Evolutionary conservation across 176 grass and related monocot species (phyloP), one percentile per base, ranked within the genome.

Genomic region (Oryza coarctata): DNA sequence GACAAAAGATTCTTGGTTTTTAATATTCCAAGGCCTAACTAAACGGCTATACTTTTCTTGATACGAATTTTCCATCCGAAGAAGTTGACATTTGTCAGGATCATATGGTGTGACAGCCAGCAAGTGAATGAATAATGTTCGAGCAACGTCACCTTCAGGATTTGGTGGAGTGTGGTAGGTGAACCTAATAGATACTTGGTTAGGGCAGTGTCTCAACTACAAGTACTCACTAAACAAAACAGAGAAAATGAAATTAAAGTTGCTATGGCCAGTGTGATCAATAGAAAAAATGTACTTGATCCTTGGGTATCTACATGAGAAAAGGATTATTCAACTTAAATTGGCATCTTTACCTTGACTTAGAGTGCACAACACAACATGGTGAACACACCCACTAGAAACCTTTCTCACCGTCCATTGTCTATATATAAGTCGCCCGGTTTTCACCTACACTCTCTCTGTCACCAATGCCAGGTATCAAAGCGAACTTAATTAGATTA

Each of bases 151-250:
- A 4, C 65, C 31, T 69, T 80, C 87, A 63, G 2, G 11, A 25
- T 69, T 80, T 70, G 87, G 81, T 84, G 76, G 44, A 45, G 32
- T 11, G 29, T 30, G 32, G 76, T 68, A 45, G 80, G 81, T 84
- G 81, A 68, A 47, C 75, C 57, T 14, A 27, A 66, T 58, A 43
- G 83, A 30, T 75, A 70, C 62, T 39, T 38, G 27, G 61, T 17
- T 17, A 83, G 8, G 4, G n/a, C 25, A 60, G 7, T 60, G 55
- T 25, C 22, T 25, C 52, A 57, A 57, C 58, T 68, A 66, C 25
- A 25, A 6, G 44, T 50, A 50, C 22, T n/a, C 20, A 84, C 35
- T 2, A 12, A 12, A 74, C 8, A 80, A 6, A 45, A 74, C 8
- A 74, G 6, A 8, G 77, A 40, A 69, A 84, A 30, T 18, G 17